Conservation (phyloP, 495 filamentous ascomycete genomes). For the Lindgomyces ingoldianus region DNA sequence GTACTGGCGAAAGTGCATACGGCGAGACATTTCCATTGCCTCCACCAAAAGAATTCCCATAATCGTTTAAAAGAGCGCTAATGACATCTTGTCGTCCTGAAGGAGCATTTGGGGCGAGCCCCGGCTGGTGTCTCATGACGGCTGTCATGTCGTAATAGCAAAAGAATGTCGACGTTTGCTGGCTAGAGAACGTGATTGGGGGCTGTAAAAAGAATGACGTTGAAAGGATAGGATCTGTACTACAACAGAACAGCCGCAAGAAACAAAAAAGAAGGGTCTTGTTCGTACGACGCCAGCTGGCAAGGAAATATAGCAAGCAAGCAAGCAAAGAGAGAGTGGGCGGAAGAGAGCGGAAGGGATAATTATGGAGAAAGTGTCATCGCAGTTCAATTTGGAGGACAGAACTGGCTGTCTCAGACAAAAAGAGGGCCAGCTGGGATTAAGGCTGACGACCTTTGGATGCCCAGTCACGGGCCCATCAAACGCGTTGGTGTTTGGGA, state of each 20-base stretch:
- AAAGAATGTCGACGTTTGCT: neutral
- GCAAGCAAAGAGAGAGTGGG: neutral
- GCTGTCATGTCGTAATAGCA: constrained; percentile 19
- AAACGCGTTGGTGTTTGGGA: constrained; percentile 33
- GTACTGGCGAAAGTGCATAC: constrained; percentile 22
- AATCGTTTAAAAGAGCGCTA: constrained; percentile 35
- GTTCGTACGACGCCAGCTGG: neutral
- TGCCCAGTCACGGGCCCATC: constrained; percentile 2
- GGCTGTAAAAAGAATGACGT: neutral
- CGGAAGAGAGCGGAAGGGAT: neutral
- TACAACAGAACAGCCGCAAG: neutral
- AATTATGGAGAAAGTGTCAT: neutral
- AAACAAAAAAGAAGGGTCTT: neutral
- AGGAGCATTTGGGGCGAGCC: constrained; percentile 19
- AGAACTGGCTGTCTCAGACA: constrained; percentile 17
- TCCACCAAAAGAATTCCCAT: constrained; percentile 25
- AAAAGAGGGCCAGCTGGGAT: constrained; percentile 4
- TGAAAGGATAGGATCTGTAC: constrained; percentile 1
- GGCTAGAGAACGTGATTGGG: neutral
- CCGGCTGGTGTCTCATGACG: constrained; percentile 23
- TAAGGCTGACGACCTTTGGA: constrained; percentile 11
- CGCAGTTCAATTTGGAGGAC: constrained; percentile 5
- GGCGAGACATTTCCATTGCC: constrained; percentile 14
- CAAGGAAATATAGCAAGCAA: neutral
- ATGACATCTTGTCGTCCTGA: constrained; percentile 34